Percentiles rank a stretch among this genome's conserved stretches.
Evolutionary conservation across 140 eudicot genomes (phyloP).

Genomic region (Senecio squalidus): DNA sequence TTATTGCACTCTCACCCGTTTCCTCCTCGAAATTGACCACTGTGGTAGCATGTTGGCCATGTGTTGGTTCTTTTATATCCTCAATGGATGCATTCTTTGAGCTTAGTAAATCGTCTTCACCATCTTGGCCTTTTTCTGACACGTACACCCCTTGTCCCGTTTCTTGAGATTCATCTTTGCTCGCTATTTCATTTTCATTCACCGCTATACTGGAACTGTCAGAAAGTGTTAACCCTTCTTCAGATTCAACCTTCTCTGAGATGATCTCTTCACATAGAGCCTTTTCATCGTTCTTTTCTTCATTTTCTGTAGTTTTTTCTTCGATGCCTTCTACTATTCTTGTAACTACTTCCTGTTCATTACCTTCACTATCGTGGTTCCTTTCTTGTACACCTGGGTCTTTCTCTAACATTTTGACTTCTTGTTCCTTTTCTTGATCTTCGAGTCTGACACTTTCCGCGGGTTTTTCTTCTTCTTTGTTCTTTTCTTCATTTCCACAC

Average conservation of each 20-base stretch:
- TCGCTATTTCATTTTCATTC: not conserved
- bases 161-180: constrained; percentile 11
- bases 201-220: not conserved
- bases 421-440: constrained; percentile 14
- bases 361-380: constrained; percentile 8
- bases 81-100: constrained; percentile 1
- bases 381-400: constrained; percentile 10
- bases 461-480: constrained; percentile 1
- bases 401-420: constrained; percentile 3
- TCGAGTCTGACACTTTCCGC: no score
- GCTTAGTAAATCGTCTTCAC: constrained; percentile 9
- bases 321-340: constrained; percentile 3
- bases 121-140: not conserved
- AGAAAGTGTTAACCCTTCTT: constrained; percentile 1
- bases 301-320: constrained; percentile 11
- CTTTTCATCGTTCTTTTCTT: constrained; percentile 7
- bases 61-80: constrained; percentile 12
- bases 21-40: not conserved
- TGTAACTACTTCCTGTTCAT: constrained; percentile 9
- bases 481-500: constrained; percentile 15
- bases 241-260: not conserved
- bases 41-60: constrained; percentile 13
- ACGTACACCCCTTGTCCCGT: not conserved
- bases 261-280: not conserved
- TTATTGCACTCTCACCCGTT: not conserved